Base-by-base conservation (phyloP, 2,329 filamentous ascomycete genomes). In the Nemania serpens region DNA sequence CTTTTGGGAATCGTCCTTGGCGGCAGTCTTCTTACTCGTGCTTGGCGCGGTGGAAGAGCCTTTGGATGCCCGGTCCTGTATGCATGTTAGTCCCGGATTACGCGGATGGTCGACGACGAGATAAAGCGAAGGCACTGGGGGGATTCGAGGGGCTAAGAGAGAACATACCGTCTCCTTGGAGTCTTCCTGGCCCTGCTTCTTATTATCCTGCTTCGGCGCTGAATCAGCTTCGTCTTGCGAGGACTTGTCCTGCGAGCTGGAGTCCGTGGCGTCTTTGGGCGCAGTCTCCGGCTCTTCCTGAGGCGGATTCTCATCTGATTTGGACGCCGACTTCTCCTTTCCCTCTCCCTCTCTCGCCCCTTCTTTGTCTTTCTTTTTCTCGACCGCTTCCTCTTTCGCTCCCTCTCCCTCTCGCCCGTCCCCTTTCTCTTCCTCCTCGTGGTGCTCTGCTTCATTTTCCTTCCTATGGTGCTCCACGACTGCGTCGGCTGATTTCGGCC, bases 1-100 rank as follows among this genome's bases (percentile, higher is more conserved):
- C 64, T 68, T 67, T 59, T 68, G 46, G 10, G 72, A 63, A 36
- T 73, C 70, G 53, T 70, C 54, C 54, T 73, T 67, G n/a, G 39
- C 50, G 1, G 48, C 49, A 2, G 54, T 58, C 62, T 66, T 66
- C 66, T 73, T 73, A 7, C 25, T 29, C 7, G 25, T 29, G 61
- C 62, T 66, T 0, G 71, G 69, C 18, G 64, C 13, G 5, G 66
- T 60, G 45, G 65, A 66, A 1, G 65, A 66, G 58, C 61, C 37
- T 9, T 71, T 64, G 20, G 66, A 64, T 22, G 49, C 46, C 42
- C 52, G 36, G 42, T 66, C 53, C 68, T 70, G 36, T 34, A 12
- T 1, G 2, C n/a, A 22, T 4, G 11, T 51, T 20, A 33, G 18
- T 43, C 1, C 5, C 13, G n/a, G 39, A 42, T 25, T n/a, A 18